These are phyloP conservation scores for Tuber calosporum DNA, from an alignment of 495 filamentous ascomycete species.

Conservation along the genomic window DNA sequence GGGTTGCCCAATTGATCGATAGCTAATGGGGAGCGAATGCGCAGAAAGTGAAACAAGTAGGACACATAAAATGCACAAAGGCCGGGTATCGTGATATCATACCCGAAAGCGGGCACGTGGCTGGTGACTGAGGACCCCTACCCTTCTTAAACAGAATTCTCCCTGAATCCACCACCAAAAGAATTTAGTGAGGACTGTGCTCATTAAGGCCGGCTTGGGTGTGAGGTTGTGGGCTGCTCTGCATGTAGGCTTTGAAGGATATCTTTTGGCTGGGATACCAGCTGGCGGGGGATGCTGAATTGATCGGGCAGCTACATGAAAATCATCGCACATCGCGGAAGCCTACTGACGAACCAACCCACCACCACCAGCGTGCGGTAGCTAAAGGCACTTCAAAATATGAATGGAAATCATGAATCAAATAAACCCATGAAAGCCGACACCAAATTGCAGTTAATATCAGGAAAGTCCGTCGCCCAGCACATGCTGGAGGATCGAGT, in stretches of 20 bases:
- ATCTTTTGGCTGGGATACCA: neutral
- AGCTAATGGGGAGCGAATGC: neutral
- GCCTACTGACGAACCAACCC: neutral
- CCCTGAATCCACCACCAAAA: neutral
- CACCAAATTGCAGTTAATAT: conserved; percentile 18
- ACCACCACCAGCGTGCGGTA: neutral
- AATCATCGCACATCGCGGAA: neutral
- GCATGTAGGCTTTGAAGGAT: neutral
- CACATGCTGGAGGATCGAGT: conserved; percentile 12
- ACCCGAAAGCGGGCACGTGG: neutral
- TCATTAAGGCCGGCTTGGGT: neutral
- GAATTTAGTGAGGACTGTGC: neutral
- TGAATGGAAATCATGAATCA: neutral
- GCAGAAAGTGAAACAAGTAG: neutral
- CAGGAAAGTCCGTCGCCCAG: conserved; percentile 13
- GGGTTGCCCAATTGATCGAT: neutral
- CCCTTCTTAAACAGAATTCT: neutral
- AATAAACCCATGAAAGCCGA: neutral
- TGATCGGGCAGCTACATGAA: neutral
- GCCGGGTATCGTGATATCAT: neutral
- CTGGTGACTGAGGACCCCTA: neutral
- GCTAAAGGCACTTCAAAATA: neutral
- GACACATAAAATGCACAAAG: neutral
- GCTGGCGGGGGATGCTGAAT: neutral
- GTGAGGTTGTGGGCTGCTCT: too few species aligned